These are phyloP conservation scores for Scleromitrula shiraiana DNA, from an alignment of 2,329 filamentous ascomycete species.

Conservation along the genomic window DNA sequence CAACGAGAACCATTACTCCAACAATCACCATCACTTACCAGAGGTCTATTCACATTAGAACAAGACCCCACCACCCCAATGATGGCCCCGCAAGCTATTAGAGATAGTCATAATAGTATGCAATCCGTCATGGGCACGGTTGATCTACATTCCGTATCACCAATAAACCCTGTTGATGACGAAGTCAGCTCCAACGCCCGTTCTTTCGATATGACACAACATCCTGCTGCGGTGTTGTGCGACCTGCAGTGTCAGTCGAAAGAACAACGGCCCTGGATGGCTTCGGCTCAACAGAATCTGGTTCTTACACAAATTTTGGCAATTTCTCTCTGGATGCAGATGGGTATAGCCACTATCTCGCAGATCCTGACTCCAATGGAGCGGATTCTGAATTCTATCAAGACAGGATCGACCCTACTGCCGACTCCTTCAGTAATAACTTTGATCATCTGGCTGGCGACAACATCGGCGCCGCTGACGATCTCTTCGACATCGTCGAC, in stretches of 20 bases:
- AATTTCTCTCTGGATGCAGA: slow-evolving; percentile 59
- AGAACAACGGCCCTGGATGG: slow-evolving; percentile 33
- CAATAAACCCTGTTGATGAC: slow-evolving; percentile 42
- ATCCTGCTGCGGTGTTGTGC: slow-evolving; percentile 99
- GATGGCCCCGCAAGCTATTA: slow-evolving; percentile 20
- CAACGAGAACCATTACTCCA: slow-evolving; percentile 33
- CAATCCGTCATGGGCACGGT: slow-evolving; percentile 41
- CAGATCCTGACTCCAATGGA: slow-evolving; percentile 59
- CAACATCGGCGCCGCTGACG: slow-evolving; percentile 44
- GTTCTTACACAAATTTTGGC: slow-evolving; percentile 42
- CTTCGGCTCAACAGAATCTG: slow-evolving; percentile 33
- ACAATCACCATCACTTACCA: slow-evolving; percentile 42
- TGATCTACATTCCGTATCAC: slow-evolving; percentile 53
- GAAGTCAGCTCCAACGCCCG: slow-evolving; percentile 33
- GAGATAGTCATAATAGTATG: slow-evolving; percentile 24
- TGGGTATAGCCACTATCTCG: slow-evolving; percentile 48
- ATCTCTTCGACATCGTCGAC: slow-evolving; percentile 45
- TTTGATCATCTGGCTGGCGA: slow-evolving; percentile 60
- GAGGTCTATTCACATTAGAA: slow-evolving; percentile 48
- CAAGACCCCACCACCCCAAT: slow-evolving; percentile 18
- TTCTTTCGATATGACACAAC: slow-evolving; percentile 90
- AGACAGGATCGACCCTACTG: slow-evolving; percentile 66
- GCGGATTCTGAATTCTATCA: slow-evolving; percentile 71
- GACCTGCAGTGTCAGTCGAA: slow-evolving; percentile 99
- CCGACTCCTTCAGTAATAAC: slow-evolving; percentile 58